phyloP scores from a whole-genome alignment of 306 rosid genomes.

The Vigna nakashimae region DNA sequence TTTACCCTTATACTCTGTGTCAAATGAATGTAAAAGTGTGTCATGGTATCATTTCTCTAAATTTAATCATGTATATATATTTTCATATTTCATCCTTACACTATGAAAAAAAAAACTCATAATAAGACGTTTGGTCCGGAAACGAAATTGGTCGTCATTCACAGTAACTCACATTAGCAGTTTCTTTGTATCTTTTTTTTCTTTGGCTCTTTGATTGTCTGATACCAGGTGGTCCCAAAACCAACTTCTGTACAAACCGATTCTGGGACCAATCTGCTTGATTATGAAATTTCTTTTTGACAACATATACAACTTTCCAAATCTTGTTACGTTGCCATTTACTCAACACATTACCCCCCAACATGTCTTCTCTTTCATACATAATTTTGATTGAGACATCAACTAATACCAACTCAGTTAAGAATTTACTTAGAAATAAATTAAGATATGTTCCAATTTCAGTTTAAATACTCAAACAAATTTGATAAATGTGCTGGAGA shows the following conservation, averaged over 20 bases:
- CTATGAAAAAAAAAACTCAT: neutral
- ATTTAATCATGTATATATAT: neutral
- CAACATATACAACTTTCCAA: neutral
- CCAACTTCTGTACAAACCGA: neutral
- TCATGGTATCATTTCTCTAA: too few relatives aligned
- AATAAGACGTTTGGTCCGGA: neutral
- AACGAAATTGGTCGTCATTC: too few relatives aligned
- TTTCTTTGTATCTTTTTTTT: neutral
- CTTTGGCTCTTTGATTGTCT: neutral
- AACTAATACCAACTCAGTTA: too few relatives aligned
- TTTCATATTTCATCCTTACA: neutral
- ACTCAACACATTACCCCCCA: too few relatives aligned
- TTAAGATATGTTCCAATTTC: too few relatives aligned
- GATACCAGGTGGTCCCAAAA: constrained; percentile 20
- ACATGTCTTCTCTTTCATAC: too few relatives aligned
- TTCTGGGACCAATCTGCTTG: constrained; percentile 6
- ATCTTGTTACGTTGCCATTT: neutral
- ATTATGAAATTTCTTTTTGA: neutral
- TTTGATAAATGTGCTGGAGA: too few relatives aligned
- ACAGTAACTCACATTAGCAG: neutral
- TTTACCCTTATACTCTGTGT: too few relatives aligned
- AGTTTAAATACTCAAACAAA: too few relatives aligned
- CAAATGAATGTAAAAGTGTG: too few relatives aligned
- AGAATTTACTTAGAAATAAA: too few relatives aligned
- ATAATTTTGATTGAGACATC: too few relatives aligned